A percentile compares a stretch with the other conserved stretches of the same genome.
These are phyloP conservation scores for Ballota nigra DNA, from an alignment of 257 asterid genomes.

Conservation along the genomic window DNA sequence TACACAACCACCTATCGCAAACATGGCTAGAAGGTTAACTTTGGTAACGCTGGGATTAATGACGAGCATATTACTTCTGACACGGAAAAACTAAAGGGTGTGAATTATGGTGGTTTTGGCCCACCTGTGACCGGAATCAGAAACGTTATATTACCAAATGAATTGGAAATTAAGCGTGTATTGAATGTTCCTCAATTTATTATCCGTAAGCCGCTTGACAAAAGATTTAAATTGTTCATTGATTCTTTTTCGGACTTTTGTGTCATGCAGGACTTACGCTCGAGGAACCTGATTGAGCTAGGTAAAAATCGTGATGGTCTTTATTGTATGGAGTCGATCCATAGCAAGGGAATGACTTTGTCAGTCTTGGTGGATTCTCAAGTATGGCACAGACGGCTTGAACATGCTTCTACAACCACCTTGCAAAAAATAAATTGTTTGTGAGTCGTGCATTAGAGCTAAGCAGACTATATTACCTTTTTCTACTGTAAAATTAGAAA, in stretches of 20 bases:
- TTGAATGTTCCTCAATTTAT: not conserved
- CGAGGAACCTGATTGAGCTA: conserved; percentile 31
- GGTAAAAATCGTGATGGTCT: too few relatives aligned
- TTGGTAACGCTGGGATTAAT: not conserved
- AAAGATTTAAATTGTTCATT: too few relatives aligned
- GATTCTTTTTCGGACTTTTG: too few relatives aligned
- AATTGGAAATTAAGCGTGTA: not conserved
- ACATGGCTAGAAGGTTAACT: not conserved
- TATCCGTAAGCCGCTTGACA: conserved; percentile 16
- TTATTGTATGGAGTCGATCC: too few relatives aligned
- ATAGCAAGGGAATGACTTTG: not conserved
- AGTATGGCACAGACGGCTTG: not conserved
- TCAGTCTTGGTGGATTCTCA: not conserved
- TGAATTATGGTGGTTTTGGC: not conserved
- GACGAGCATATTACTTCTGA: not conserved
- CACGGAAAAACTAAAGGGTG: too few relatives aligned
- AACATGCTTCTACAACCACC: not conserved
- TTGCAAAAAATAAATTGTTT: not conserved
- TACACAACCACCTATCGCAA: too few relatives aligned
- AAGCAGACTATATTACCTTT: not conserved
- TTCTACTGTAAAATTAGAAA: not conserved
- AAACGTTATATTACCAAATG: not conserved
- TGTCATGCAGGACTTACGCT: too few relatives aligned
- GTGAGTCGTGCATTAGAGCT: not conserved
- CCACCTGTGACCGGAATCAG: not conserved